Evolutionary conservation across 805 yeast species (phyloP).

Genomic region (Myxozyma neglecta): DNA sequence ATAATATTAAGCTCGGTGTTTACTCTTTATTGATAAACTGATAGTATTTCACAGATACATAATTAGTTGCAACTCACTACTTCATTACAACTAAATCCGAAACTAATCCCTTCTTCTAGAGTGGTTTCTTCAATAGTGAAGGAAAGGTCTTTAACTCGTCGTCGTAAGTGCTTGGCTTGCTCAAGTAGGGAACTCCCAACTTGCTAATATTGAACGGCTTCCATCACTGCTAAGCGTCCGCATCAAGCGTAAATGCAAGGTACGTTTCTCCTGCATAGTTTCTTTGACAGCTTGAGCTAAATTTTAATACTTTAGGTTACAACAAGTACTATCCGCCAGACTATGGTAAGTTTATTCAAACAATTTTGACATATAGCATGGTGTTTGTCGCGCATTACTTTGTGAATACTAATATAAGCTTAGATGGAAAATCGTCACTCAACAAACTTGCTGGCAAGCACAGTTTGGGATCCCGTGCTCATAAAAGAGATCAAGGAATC

Average conservation of each 20-base stretch:
- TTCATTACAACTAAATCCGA: too few relatives aligned
- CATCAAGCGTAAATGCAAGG: slow-evolving; percentile 1
- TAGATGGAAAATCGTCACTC: slow-evolving; percentile 37
- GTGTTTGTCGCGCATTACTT: neutral
- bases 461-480: slow-evolving; percentile 36
- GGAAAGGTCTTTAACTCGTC: too few relatives aligned
- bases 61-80: too few relatives aligned
- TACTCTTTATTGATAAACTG: too few relatives aligned
- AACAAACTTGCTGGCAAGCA: slow-evolving; percentile 39
- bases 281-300: too few relatives aligned
- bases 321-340: slow-evolving; percentile 42
- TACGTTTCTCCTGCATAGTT: neutral
- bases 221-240: neutral
- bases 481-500: slow-evolving; percentile 34
- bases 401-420: neutral
- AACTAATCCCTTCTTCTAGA: too few relatives aligned
- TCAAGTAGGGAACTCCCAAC: neutral
- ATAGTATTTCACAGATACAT: too few relatives aligned
- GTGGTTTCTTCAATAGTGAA: too few relatives aligned
- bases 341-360: slow-evolving; percentile 34
- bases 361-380: neutral
- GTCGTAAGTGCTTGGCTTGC: too few relatives aligned
- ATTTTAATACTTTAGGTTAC: slow-evolving; percentile 28
- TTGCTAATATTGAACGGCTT: too few relatives aligned
- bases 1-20: too few relatives aligned